Conservation (phyloP, 2,329 filamentous ascomycete species). For the Didymella segeticola region DNA sequence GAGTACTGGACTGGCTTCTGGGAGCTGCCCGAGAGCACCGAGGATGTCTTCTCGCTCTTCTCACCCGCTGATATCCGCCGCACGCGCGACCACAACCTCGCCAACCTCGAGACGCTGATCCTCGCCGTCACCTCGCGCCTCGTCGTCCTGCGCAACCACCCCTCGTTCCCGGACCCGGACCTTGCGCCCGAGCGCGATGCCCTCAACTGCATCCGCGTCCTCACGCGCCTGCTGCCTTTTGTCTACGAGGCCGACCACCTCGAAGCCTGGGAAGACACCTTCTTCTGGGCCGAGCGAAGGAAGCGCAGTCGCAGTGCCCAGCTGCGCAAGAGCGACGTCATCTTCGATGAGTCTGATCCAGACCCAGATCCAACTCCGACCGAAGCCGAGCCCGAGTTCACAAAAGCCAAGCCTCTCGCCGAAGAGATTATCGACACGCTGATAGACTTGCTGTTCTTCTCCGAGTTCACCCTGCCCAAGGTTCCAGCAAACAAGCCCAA, state of each 20-base stretch:
- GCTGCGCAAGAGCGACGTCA: slow-evolving; percentile 68
- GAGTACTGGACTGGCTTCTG: slow-evolving; percentile 96
- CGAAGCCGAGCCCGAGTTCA: slow-evolving; percentile 68
- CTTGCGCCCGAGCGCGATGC: slow-evolving; percentile 83
- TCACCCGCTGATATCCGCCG: slow-evolving; percentile 80
- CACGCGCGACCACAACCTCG: slow-evolving; percentile 81
- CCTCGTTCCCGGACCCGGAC: slow-evolving; percentile 86
- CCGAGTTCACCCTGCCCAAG: slow-evolving; percentile 83
- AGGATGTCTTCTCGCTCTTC: slow-evolving; percentile 97
- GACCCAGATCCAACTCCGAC: slow-evolving; percentile 58
- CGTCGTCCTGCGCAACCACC: slow-evolving; percentile 82
- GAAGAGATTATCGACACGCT: slow-evolving; percentile 93
- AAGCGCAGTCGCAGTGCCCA: slow-evolving; percentile 60
- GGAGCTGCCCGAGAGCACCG: slow-evolving; percentile 93
- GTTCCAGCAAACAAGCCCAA: slow-evolving; percentile 75
- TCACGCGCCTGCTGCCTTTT: slow-evolving; percentile 89
- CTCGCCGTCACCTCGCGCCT: slow-evolving; percentile 83
- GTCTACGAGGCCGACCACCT: slow-evolving; percentile 88
- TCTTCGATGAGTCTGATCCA: slow-evolving; percentile 78
- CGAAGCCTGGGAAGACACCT: slow-evolving; percentile 84
- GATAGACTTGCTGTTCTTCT: slow-evolving; percentile 88
- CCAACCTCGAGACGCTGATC: slow-evolving; percentile 89
- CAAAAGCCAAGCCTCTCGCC: slow-evolving; percentile 84
- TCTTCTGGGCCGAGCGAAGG: slow-evolving; percentile 85
- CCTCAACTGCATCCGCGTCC: slow-evolving; percentile 92